Evolutionary conservation across 176 grass and related monocot genomes (phyloP).

Genomic region (Lolium perenne): DNA sequence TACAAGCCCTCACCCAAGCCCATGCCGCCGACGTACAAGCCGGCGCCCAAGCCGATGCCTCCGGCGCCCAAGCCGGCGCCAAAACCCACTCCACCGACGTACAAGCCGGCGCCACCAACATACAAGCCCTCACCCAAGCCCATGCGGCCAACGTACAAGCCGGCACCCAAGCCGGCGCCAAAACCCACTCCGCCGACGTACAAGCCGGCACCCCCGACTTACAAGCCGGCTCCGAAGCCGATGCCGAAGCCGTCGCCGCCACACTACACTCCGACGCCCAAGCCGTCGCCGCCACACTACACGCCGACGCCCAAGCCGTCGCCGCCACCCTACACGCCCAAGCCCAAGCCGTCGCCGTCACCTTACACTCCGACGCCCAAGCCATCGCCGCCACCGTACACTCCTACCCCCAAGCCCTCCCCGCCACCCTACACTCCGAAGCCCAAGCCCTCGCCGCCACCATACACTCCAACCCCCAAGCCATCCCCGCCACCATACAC

Average conservation of each 20-base stretch:
- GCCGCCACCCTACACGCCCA: not conserved
- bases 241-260: conserved; percentile 2
- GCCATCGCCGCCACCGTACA: not conserved
- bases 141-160: not conserved
- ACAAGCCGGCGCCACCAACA: not conserved
- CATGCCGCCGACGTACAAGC: not conserved
- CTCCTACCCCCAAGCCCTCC: not conserved
- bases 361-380: not conserved
- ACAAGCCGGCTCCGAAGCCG: not conserved
- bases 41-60: not conserved
- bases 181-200: not conserved
- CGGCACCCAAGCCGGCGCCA: not conserved
- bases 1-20: not conserved
- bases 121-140: not conserved
- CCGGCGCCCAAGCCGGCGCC: not conserved
- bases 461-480: not conserved
- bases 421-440: not conserved
- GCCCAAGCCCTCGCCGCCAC: not conserved
- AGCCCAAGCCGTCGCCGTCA: not conserved
- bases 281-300: not conserved
- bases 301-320: conserved; percentile 13
- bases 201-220: not conserved
- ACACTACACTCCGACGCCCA: not conserved
- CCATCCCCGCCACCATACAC: not conserved
- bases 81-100: not conserved